Percentiles rank a stretch among this genome's conserved stretches.
Conservation (phyloP, 176 grass and related monocot species). For the Cocos nucifera region DNA sequence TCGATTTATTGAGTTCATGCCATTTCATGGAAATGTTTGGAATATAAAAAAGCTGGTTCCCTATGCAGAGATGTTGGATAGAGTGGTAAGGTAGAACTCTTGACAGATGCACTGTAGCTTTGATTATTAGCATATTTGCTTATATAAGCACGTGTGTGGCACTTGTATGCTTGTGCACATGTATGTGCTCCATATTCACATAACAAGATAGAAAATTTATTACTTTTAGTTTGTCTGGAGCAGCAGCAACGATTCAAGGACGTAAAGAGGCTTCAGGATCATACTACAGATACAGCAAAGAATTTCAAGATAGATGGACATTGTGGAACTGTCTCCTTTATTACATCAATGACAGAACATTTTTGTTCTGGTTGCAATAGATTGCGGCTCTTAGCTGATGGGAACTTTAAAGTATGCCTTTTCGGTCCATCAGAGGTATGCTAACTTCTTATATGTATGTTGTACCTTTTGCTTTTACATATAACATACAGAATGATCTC, state of each 20-base stretch:
- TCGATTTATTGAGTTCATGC: conserved; percentile 99
- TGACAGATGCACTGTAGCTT: neutral
- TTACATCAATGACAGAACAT: conserved; percentile 96
- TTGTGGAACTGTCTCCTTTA: conserved; percentile 87
- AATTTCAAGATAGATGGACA: conserved; percentile 83
- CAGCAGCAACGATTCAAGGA: conserved; percentile 57
- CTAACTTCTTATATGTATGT: neutral
- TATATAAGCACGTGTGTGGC: too few relatives aligned
- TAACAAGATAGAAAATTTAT: too few relatives aligned
- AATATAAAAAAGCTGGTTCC: conserved; percentile 89
- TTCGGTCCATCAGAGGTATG: conserved; percentile 95
- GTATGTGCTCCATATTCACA: too few relatives aligned
- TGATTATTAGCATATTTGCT: too few relatives aligned
- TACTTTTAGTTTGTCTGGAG: conserved; percentile 12
- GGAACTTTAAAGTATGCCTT: conserved; percentile 94
- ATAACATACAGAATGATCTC: too few relatives aligned
- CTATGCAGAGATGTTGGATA: conserved; percentile 87
- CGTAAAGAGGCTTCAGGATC: conserved; percentile 75
- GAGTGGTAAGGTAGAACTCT: conserved; percentile 79
- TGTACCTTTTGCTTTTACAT: neutral
- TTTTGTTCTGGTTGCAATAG: conserved; percentile 97
- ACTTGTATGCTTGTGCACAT: too few relatives aligned
- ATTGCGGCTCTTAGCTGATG: conserved; percentile 80
- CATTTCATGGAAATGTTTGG: conserved; percentile 99
- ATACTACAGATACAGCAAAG: conserved; percentile 84